Percentiles rank a stretch among this genome's conserved stretches.
phyloP scores from a whole-genome alignment of 306 rosid genomes.

The Potentilla sterilis region DNA sequence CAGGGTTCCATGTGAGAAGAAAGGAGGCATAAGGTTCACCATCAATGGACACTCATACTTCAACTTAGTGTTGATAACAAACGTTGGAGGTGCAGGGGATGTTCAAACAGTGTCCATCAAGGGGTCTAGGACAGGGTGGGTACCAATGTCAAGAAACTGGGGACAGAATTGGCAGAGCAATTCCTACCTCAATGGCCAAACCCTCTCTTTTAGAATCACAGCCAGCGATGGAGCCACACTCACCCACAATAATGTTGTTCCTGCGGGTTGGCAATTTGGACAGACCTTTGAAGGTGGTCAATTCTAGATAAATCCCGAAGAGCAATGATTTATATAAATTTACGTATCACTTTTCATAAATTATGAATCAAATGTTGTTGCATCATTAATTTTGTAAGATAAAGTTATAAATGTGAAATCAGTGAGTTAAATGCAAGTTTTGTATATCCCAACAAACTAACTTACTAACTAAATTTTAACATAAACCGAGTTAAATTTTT shows the following conservation, averaged over 20 bases:
- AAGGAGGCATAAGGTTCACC: slow-evolving; percentile 46
- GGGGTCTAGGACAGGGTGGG: slow-evolving; percentile 36
- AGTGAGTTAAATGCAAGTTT: neutral
- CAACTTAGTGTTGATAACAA: slow-evolving; percentile 37
- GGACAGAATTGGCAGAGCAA: slow-evolving; percentile 48
- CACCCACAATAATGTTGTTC: slow-evolving; percentile 27
- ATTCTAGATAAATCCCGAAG: slow-evolving; percentile 15
- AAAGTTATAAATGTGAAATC: neutral
- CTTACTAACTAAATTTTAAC: neutral
- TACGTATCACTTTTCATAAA: neutral
- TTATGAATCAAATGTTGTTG: neutral
- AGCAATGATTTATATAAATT: neutral
- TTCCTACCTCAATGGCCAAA: slow-evolving; percentile 37
- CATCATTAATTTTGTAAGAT: neutral
- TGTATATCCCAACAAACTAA: neutral
- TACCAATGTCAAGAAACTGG: slow-evolving; percentile 42
- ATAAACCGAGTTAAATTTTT: neutral
- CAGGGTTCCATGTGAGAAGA: slow-evolving; percentile 40
- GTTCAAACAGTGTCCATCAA: slow-evolving; percentile 24
- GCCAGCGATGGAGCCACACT: slow-evolving; percentile 28
- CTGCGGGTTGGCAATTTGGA: slow-evolving; percentile 36
- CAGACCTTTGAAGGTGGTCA: slow-evolving; percentile 44
- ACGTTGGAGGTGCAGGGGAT: slow-evolving; percentile 39
- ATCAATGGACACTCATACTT: slow-evolving; percentile 43
- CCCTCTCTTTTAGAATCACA: slow-evolving; percentile 37